Conservation (phyloP, 1,284 basidiomycete genomes). For the Athelia sp. region DNA sequence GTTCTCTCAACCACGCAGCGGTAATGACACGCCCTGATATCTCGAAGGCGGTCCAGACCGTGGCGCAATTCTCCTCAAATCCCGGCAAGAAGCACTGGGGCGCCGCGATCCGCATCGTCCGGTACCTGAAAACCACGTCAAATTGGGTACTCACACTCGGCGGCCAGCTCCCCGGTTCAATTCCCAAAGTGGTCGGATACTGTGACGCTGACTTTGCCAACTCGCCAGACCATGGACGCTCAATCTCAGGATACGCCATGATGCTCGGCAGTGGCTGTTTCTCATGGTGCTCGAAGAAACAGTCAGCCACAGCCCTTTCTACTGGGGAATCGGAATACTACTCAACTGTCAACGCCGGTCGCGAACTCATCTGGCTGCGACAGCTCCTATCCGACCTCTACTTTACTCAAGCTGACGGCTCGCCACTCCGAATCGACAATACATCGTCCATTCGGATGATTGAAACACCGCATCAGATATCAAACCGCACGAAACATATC, state of each 20-base stretch:
- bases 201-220: conserved; percentile 22
- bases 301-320: conserved; percentile 31
- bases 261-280: conserved; percentile 22
- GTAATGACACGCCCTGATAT: conserved; percentile 31
- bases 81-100: conserved; percentile 26
- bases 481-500: conserved; percentile 26
- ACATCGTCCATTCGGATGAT: conserved; percentile 11
- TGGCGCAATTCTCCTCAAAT: conserved; percentile 25
- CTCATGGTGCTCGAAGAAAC: conserved; percentile 32
- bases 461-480: background rate
- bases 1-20: conserved; percentile 28
- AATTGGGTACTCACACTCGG: conserved; percentile 14
- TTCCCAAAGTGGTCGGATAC: conserved; percentile 7
- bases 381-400: conserved; percentile 25
- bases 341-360: conserved; percentile 24
- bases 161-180: conserved; percentile 6
- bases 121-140: conserved; percentile 26
- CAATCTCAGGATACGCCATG: conserved; percentile 21
- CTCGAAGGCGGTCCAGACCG: conserved; percentile 23
- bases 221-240: conserved; percentile 16
- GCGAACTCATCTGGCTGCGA: conserved; percentile 32
- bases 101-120: conserved; percentile 26
- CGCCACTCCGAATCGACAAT: conserved; percentile 19
- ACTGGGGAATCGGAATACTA: conserved; percentile 40
- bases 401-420: conserved; percentile 10